Conservation (phyloP, 2,329 filamentous ascomycete genomes). For the Xylariaceae sp. region DNA sequence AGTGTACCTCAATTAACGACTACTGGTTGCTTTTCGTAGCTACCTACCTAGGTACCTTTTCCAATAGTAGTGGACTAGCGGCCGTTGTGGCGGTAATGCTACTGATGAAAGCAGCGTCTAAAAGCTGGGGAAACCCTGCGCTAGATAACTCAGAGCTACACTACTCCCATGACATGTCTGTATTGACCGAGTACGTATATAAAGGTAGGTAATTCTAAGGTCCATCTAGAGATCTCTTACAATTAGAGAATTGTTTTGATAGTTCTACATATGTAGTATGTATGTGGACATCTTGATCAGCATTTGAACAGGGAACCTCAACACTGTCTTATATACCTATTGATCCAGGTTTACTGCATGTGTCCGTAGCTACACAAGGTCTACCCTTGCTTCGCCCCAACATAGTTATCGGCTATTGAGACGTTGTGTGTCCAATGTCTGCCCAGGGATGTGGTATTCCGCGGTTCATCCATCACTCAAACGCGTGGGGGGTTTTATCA, state of each 20-base stretch:
- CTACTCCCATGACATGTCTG: constrained; percentile 26
- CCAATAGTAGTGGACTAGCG: constrained; percentile 4
- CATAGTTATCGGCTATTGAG: not conserved
- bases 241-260: too few relatives aligned
- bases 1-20: not conserved
- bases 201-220: too few relatives aligned
- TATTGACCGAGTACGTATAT: too few relatives aligned
- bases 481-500: constrained; percentile 13
- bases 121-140: constrained; percentile 31
- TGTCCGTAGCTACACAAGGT: not conserved
- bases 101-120: constrained; percentile 24
- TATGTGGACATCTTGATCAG: too few relatives aligned
- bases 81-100: constrained; percentile 20
- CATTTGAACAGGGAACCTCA: not conserved
- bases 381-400: not conserved
- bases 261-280: too few relatives aligned
- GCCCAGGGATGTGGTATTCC: constrained; percentile 10
- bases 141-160: constrained; percentile 27
- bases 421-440: constrained; percentile 10
- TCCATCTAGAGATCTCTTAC: too few relatives aligned
- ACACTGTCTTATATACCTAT: not conserved
- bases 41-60: not conserved
- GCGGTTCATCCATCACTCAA: constrained; percentile 13
- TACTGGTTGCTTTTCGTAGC: not conserved
- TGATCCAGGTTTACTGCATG: not conserved